Conservation (phyloP, 768 basidiomycete genomes). For the Tricholoma saponaceum region DNA sequence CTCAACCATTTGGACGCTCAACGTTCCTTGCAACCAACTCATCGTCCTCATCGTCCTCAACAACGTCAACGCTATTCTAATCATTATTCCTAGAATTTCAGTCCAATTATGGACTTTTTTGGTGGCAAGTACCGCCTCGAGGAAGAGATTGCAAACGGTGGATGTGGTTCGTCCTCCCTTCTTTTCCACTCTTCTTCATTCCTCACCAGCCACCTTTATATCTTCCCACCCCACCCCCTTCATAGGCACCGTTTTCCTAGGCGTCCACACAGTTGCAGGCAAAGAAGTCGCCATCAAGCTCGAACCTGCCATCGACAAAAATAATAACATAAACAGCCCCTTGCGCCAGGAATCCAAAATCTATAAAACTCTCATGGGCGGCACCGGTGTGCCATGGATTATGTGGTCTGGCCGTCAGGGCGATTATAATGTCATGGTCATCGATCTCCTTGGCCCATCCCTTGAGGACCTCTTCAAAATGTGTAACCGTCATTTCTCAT, state of each 20-base stretch:
- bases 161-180: conserved; percentile 52
- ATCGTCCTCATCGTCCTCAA: not conserved
- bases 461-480: conserved; percentile 85
- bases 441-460: conserved; percentile 91
- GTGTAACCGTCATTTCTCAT: conserved; percentile 87
- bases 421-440: conserved; percentile 96
- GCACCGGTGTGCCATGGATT: conserved; percentile 86
- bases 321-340: conserved; percentile 42
- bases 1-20: too few species aligned
- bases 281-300: conserved; percentile 85
- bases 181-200: not conserved
- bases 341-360: conserved; percentile 88
- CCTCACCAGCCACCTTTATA: conserved; percentile 4
- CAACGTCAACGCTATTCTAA: not conserved
- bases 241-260: conserved; percentile 71
- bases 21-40: too few species aligned
- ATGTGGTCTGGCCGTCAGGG: conserved; percentile 90
- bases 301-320: conserved; percentile 56
- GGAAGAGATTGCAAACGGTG: conserved; percentile 77
- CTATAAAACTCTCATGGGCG: conserved; percentile 88
- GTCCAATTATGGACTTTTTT: conserved; percentile 37
- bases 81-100: not conserved
- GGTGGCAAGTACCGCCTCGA: conserved; percentile 77
- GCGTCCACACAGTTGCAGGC: conserved; percentile 76
- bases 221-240: conserved; percentile 7